Base-by-base conservation (phyloP, 805 yeast species). In the Torulaspora indica region DNA sequence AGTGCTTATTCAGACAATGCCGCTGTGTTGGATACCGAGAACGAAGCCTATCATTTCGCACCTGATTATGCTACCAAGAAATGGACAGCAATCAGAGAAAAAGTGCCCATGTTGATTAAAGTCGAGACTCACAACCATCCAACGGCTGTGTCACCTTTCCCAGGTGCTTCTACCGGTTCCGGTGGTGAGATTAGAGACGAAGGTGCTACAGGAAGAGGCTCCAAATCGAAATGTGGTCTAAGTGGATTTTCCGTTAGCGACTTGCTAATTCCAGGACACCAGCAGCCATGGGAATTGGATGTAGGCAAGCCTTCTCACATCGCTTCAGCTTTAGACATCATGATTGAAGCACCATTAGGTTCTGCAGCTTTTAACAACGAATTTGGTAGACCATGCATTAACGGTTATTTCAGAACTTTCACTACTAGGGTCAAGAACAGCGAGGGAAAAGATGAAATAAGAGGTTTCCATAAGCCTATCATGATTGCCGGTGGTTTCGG, bases 171-270 rank as follows among this genome's bases (percentile, higher is more conserved):
- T 34, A 93, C 99, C 10, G 99, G 99, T 52, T 90, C 98, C 8
- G 99, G 99, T 66, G 99, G 99, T 73, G 99, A 93, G 70, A 93
- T 93, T 60, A 86, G 99, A 76, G 99, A 93, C 68, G 99, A 93
- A 72, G 98, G 97, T 71, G 98, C 99, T 24, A 96, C 93, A 20
- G 99, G 99, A 52, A 81, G 97, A 66, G 99, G 99, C 36, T 91
- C 98, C 20, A 88, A 88, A 67, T 79, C 98, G 35, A 91, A 93
- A 70, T 95, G 97, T 61, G 99, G 99, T 43, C 74, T 93, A 49
- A 75, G 95, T 33, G 99, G 99, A 7, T 93, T 81, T 68, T 77
- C 95, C 8, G 96, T 89, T 17, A 82, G 95, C 31, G 98, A 93
- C 68, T 75, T 93, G 65, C 74, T 78, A 52, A 90, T 93, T 56